Percentiles rank a stretch among this genome's conserved stretches.
Evolutionary conservation across 225 moss, liverwort and hornwort genomes (phyloP).

Genomic region (Pleurozium schreberi): DNA sequence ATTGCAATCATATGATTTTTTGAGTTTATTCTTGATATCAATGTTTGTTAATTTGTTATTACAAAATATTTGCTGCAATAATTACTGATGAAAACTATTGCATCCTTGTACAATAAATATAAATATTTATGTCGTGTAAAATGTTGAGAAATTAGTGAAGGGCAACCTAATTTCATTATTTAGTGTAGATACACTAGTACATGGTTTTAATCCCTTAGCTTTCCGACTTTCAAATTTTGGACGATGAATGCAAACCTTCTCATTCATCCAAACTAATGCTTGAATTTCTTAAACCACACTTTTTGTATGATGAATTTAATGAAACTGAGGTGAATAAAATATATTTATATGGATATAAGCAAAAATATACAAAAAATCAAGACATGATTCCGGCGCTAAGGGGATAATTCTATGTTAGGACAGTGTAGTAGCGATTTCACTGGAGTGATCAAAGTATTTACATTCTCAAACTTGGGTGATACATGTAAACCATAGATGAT

Average conservation of each 20-base stretch:
- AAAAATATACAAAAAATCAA: background rate
- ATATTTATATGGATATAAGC: background rate
- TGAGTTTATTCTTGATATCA: too few relatives aligned
- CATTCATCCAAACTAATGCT: background rate
- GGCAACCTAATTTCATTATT: too few relatives aligned
- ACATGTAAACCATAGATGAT: background rate
- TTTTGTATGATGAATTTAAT: background rate
- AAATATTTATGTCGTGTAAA: too few relatives aligned
- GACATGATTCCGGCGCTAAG: rapidly evolving
- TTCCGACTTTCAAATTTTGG: rapidly evolving
- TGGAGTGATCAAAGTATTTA: background rate
- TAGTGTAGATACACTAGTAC: too few relatives aligned
- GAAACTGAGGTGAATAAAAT: too few relatives aligned
- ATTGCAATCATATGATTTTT: too few relatives aligned
- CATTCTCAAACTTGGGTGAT: background rate
- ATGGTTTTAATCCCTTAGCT: rapidly evolving
- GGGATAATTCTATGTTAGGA: rapidly evolving
- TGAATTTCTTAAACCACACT: background rate
- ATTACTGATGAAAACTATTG: too few relatives aligned
- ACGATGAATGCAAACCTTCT: background rate
- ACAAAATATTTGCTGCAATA: too few relatives aligned
- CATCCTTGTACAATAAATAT: too few relatives aligned
- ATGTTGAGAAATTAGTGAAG: too few relatives aligned
- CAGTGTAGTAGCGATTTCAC: background rate
- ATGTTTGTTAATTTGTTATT: too few relatives aligned